Evolutionary conservation across 2,329 filamentous ascomycete species (phyloP).

Genomic region (Sporothrix sp.): DNA sequence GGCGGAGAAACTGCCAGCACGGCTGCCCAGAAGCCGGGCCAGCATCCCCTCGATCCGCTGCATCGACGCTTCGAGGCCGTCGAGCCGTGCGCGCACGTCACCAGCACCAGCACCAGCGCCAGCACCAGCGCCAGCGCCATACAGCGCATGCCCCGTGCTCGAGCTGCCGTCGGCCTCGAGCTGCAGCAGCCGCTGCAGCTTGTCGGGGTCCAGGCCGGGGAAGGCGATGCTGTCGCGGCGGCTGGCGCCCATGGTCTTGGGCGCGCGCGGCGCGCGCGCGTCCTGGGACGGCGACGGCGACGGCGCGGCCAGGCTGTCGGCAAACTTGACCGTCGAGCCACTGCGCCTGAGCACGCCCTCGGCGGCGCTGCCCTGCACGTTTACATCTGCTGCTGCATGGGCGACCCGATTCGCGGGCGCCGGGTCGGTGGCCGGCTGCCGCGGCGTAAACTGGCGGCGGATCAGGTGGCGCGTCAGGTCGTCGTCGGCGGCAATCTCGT

Average conservation of each 20-base stretch:
- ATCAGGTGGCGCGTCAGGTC: conserved; percentile 49
- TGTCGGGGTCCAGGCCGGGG: conserved; percentile 37
- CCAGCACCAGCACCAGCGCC: no score
- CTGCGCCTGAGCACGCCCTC: conserved; percentile 1
- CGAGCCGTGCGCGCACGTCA: conserved; percentile 36
- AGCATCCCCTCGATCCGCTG: conserved; percentile 27
- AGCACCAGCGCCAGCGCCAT: no score
- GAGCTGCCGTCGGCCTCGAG: conserved; percentile 17
- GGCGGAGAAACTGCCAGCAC: conserved; percentile 30
- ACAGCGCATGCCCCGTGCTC: no score
- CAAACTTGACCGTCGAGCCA: conserved; percentile 14
- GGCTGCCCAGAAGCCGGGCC: conserved; percentile 19
- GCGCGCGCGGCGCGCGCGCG: neutral
- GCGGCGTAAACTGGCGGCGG: conserved; percentile 43
- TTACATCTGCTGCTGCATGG: no score
- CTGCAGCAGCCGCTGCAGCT: conserved; percentile 39
- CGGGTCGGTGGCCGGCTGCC: conserved; percentile 32
- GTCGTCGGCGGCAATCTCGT: conserved; percentile 50
- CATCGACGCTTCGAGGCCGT: conserved; percentile 40
- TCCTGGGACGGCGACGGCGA: neutral
- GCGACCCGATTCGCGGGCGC: no score
- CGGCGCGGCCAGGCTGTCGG: neutral
- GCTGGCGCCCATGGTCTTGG: conserved; percentile 26
- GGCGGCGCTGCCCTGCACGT: no score
- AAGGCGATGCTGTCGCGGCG: conserved; percentile 49